Conservation (phyloP, 106 monocot species). For the Posidonia australis region DNA sequence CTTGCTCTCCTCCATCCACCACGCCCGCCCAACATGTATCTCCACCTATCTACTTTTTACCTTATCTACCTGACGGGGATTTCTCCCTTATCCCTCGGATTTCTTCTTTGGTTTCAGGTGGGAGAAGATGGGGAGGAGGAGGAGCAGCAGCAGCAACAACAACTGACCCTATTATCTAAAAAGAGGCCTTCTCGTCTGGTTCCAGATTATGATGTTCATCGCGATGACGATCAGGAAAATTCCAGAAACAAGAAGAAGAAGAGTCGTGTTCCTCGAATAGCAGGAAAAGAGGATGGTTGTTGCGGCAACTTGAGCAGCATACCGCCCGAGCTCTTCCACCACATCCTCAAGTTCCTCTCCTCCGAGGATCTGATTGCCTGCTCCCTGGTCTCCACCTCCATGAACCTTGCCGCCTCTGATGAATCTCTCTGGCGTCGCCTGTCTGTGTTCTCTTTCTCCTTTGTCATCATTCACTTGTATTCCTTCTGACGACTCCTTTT, state of each 20-base stretch:
- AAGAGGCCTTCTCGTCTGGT: too few species aligned
- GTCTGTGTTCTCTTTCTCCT: constrained; percentile 26
- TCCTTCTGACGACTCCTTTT: too few species aligned
- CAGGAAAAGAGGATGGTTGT: constrained; percentile 19
- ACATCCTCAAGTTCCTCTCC: constrained; percentile 93
- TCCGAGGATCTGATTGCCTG: constrained; percentile 94
- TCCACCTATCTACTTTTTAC: background rate
- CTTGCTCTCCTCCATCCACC: constrained; percentile 4
- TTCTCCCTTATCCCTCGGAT: constrained; percentile 3
- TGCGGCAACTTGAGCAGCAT: constrained; percentile 55
- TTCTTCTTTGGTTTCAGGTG: constrained; percentile 20
- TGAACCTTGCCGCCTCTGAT: constrained; percentile 75
- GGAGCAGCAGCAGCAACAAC: too few species aligned
- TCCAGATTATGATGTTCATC: too few species aligned
- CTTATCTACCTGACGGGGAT: too few species aligned
- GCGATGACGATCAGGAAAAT: too few species aligned
- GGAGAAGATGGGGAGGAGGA: constrained; percentile 13
- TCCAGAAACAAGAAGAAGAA: background rate
- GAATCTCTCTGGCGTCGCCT: constrained; percentile 94
- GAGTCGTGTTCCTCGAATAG: background rate
- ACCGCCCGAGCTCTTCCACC: constrained; percentile 77
- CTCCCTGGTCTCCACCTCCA: constrained; percentile 60
- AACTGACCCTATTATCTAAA: too few species aligned
- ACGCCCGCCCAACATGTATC: background rate
- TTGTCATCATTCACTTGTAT: background rate